Evolutionary conservation across 2,329 filamentous ascomycete genomes (phyloP).

Genomic region (Seiridium unicorne): DNA sequence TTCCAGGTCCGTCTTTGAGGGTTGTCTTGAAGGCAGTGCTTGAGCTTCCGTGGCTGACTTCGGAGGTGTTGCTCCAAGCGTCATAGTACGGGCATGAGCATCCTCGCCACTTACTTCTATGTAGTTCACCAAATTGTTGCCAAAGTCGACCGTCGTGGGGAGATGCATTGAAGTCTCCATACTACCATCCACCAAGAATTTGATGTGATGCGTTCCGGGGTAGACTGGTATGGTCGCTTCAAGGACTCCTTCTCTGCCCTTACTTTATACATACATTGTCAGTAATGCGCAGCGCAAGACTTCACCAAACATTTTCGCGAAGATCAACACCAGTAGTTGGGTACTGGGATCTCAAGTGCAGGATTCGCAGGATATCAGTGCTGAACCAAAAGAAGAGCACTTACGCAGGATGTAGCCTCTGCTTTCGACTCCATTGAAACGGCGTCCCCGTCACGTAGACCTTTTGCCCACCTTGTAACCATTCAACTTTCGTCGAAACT

Average conservation of each 20-base stretch:
- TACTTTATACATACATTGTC: constrained; percentile 32
- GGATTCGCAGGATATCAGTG: neutral
- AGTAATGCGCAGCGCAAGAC: constrained; percentile 7
- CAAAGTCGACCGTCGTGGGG: constrained; percentile 95
- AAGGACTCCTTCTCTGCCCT: constrained; percentile 62
- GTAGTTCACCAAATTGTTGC: constrained; percentile 97
- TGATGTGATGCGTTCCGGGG: constrained; percentile 93
- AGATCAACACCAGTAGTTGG: neutral
- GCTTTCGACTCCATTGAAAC: constrained; percentile 96
- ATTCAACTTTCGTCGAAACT: constrained; percentile 83
- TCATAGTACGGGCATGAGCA: constrained; percentile 22
- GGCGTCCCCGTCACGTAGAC: constrained; percentile 97
- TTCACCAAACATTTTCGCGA: neutral
- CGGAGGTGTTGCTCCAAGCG: constrained; percentile 25
- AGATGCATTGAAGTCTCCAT: constrained; percentile 86
- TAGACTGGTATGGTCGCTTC: constrained; percentile 79
- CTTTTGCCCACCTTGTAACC: constrained; percentile 79
- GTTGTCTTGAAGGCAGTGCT: constrained; percentile 28
- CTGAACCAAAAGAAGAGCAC: constrained; percentile 32
- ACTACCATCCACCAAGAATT: constrained; percentile 91
- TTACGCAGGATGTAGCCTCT: constrained; percentile 81
- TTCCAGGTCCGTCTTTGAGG: constrained; percentile 34
- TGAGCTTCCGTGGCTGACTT: constrained; percentile 25
- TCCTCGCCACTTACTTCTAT: constrained; percentile 76
- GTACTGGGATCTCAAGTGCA: no score